Evolutionary conservation across 371 early-diverging fungal species (phyloP), one percentile per base, ranked within the genome.

Genomic region (Rhizoclosmatium hyalinum): DNA sequence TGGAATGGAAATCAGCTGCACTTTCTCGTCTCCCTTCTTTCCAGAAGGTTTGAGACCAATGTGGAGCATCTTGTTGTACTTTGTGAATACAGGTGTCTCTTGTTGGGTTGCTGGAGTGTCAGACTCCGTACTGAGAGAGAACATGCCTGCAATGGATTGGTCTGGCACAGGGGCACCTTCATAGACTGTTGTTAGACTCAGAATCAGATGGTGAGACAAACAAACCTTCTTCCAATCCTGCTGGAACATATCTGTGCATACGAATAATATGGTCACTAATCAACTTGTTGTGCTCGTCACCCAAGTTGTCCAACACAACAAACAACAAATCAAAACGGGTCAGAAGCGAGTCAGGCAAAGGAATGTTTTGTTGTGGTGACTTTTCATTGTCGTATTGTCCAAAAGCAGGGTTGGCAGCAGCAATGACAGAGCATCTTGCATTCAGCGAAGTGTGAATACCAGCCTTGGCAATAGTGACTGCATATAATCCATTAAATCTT

Each of bases 371-470:
- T 58, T 82, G 75, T 41, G 75, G 75, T n/a, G 65, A 56, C 70
- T 76, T 75, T 70, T 63, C 65, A 50, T 75, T 63, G 68, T 65
- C 70, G 56, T 71, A 70, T 68, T 92, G 92, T 44, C 99, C 99
- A 77, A 93, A 96, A 2, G 96, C 91, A 4, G 99, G 99, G 84
- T 99, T 99, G 43, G 99, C 99, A 4, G 99, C 99, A 6, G 99
- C 99, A 67, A 99, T 85, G 5, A 99, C 98, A 76, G 94, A 94
- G 86, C 98, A 98, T 42, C 99, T 91, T 3, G 99, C 99, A 82
- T 99, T 99, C 57, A 99, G 84, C 0, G 99, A 95, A 0, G 97
- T 97, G 79, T 97, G 95, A 75, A 99, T 99, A 57, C 99, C 99
- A 3, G 99, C 99, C 84, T 99, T 81, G 67, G 78, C 82, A 62